Evolutionary conservation across 169 alveolate species (phyloP), one percentile per base, ranked within the genome.

Genomic region (Eimeria necatrix): DNA sequence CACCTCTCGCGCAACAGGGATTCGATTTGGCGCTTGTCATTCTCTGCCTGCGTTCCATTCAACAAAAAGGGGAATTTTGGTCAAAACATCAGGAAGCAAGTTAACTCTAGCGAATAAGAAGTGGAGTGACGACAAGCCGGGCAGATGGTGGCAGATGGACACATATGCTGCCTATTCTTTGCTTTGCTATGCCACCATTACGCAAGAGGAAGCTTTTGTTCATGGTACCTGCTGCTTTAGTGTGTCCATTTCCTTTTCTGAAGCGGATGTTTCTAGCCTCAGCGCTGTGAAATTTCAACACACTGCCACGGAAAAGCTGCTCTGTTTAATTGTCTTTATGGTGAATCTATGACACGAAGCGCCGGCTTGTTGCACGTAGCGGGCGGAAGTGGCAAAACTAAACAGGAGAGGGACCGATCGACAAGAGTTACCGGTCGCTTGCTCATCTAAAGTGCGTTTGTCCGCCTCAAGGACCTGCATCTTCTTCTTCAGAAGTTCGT

Each of bases 401-500:
- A 56, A 18, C 22, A 56, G 2, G 2, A 56, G 22, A 56, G 68
- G 68, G 20, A 56, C 20, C 12, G 68, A 2, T 14, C n/a, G 26
- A 4, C 32, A 49, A 0, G 7, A 8, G 60, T 20, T 6, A 73
- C 94, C 59, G 46, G 83, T 68, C 52, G 87, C 94, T 53, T 93
- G 96, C 16, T 93, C 93, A 9, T 94, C 95, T 56, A 97, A 92
- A 46, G 95, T 95, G 83, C 95, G 85, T 56, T 96, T 92, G 53
- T 97, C 98, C 46, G 95, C 95, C 48, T 97, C 97, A 56, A 95
- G 92, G 80, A 95, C 90, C 53, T 95, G 91, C 81, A 93, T 49
- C 51, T 93, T 93, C 76, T 85, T 61, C 91, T 61, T 84, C 53
- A 93, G 10, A 49, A 84, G 53, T 10, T 93, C 96, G 59, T 93